Base-by-base conservation (phyloP, 2,329 filamentous ascomycete species). In the Gnomoniopsis smithogilvyi region DNA sequence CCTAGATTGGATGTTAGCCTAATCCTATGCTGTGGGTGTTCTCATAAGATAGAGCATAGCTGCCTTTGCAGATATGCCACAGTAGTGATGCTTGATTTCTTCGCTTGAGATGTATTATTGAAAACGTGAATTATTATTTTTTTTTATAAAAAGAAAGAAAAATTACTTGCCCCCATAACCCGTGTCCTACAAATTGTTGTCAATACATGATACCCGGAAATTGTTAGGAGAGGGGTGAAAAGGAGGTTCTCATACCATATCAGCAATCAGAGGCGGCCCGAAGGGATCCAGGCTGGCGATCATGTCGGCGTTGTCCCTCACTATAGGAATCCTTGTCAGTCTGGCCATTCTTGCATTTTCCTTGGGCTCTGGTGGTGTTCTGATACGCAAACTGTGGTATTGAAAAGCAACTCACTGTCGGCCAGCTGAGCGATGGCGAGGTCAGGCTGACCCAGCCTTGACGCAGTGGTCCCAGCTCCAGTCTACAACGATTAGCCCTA, bases 371-470 rank as follows among this genome's bases (percentile, higher is more conserved):
- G n/a, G 15, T n/a, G n/a, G 10, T n/a, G n/a, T 19, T 22, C 19
- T 19, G 45, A n/a, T n/a, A n/a, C n/a, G n/a, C n/a, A n/a, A n/a
- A n/a, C n/a, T n/a, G 21, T 10, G 45, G 24, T 45, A 11, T 30
- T 24, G 21, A 24, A 22, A 14, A 12, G 7, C 4, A 7, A 30
- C 45, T 47, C 45, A 47, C 45, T 82, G 62, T 82, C 79, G 55
- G 79, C 75, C 15, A 82, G 66, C 7, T 78, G 77, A 51, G 77
- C 78, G 51, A 83, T 73, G 46, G 84, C 86, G 3, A 89, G 79
- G 66, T 89, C 86, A 2, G 86, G 79, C 73, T 80, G 79, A 33
- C 86, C 85, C 0, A 89, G 79, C 30, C 78, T 74, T 0, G 85
- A 88, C 60, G 83, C 82, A 17, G 78, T 78, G 1, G 83, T 87